A percentile compares a stretch with the other conserved stretches of the same genome.
Evolutionary conservation across 2,329 filamentous ascomycete genomes (phyloP).

Genomic region (Anisogramma anomala): DNA sequence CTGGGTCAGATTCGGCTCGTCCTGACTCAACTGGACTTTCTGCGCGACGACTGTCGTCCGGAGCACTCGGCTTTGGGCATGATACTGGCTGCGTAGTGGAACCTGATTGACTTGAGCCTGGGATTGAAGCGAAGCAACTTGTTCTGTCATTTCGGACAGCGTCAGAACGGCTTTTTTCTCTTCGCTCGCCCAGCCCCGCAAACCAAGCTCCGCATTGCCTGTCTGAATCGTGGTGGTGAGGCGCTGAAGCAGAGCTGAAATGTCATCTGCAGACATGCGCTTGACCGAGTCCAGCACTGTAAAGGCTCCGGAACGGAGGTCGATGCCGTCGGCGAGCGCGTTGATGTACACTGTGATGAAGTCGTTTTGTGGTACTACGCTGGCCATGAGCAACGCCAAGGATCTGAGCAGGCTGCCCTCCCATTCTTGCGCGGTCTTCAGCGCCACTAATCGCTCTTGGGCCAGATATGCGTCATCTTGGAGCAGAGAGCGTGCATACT

Average conservation of each 20-base stretch:
- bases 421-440: slow-evolving; percentile 19
- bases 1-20: slow-evolving; percentile 58
- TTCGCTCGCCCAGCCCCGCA: slow-evolving; percentile 25
- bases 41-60: slow-evolving; percentile 72
- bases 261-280: slow-evolving; percentile 43
- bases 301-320: slow-evolving; percentile 36
- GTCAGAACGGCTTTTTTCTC: background rate
- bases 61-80: slow-evolving; percentile 55
- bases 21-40: slow-evolving; percentile 67
- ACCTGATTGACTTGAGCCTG: slow-evolving; percentile 33
- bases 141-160: slow-evolving; percentile 27
- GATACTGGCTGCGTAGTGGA: slow-evolving; percentile 62
- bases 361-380: slow-evolving; percentile 25
- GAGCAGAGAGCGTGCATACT: slow-evolving; percentile 41
- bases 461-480: slow-evolving; percentile 44
- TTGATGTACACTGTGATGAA: slow-evolving; percentile 50
- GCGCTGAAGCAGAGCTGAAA: slow-evolving; percentile 30
- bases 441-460: slow-evolving; percentile 12
- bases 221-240: slow-evolving; percentile 27
- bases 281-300: slow-evolving; percentile 47
- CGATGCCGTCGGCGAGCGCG: slow-evolving; percentile 45
- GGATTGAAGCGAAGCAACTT: slow-evolving; percentile 35
- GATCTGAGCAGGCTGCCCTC: slow-evolving; percentile 34
- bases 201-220: slow-evolving; percentile 28
- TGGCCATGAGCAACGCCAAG: slow-evolving; percentile 34